Evolutionary conservation across 768 basidiomycete species (phyloP), one percentile per base, ranked within the genome.

Genomic region (Amanita molliuscula): DNA sequence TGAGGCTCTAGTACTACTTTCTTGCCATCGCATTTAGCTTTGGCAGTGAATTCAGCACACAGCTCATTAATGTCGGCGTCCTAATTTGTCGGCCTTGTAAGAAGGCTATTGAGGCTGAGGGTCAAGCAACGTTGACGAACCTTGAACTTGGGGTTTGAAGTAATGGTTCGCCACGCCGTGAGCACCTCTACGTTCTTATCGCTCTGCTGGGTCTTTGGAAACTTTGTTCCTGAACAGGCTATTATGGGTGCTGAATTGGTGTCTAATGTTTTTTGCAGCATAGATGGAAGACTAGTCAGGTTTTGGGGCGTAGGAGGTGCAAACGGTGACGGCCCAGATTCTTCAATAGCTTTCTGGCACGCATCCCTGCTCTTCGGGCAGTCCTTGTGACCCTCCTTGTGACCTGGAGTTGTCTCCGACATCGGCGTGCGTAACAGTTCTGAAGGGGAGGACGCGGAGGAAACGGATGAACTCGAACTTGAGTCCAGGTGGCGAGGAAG

Each of bases 11-110:
- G 65, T 16, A 90, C 88, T 34, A 89, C 84, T 67, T 86, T 88
- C 23, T 79, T 80, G 33, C 89, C 89, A 53, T 90, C 88, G 59
- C 89, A 92, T 40, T 79, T 74, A 42, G 89, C 89, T 68, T 92
- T 91, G 59, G 65, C 76, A 41, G 86, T 76, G 60, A 92, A 88
- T 64, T 90, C 84, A 6, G 78, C 58, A 60, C 89, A 92, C 20
- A 92, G 69, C 43, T 84, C 75, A 56, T 84, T 87, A 51, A 91
- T 79, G 58, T 91, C 89, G 34, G 78, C 70, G 58, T 87, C 84
- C 82, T 88, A 59, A 35, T 50, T 51, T 47, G 16, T 25, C 21
- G 37, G 47, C 50, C 26, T 44, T 29, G 40, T 42, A 31, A 25
- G 49, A 45, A 49, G 26, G 42, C 49, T 44, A 50, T 35, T 44